Percentiles rank a stretch among this genome's conserved stretches.
Conservation (phyloP, 495 filamentous ascomycete species). For the Podospora sp. region DNA sequence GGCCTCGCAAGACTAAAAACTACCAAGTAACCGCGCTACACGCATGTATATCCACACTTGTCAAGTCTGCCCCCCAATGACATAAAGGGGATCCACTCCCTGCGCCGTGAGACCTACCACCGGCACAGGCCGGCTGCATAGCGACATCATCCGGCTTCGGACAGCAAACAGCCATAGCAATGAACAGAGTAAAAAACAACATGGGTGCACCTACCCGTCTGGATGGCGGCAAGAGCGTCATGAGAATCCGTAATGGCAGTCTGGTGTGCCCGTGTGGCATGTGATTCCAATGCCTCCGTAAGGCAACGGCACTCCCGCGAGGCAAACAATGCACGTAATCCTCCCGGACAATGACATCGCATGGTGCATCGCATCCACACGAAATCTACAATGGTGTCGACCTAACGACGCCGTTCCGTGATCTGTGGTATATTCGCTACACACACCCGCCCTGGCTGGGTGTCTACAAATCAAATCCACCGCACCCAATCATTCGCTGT, state of each 20-base stretch:
- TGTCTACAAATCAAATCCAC: neutral
- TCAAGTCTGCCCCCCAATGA: neutral
- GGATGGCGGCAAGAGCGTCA: neutral
- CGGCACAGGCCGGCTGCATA: neutral
- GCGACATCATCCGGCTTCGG: neutral
- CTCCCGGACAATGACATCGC: neutral
- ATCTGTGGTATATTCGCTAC: slow-evolving; percentile 4
- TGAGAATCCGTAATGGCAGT: neutral
- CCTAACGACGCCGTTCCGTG: neutral
- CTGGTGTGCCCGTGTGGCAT: neutral
- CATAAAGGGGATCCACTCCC: neutral
- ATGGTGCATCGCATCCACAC: neutral
- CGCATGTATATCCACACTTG: neutral
- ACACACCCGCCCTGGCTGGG: neutral
- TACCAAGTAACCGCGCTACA: neutral
- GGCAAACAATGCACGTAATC: neutral
- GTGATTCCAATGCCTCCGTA: neutral
- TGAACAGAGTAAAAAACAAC: neutral
- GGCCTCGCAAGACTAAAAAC: neutral
- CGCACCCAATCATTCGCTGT: slow-evolving; percentile 3
- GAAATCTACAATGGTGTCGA: neutral
- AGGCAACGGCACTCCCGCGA: neutral
- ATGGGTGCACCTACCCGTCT: neutral
- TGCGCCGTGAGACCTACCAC: neutral
- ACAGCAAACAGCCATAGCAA: neutral